Percentiles rank a stretch among this genome's conserved stretches.
Conservation (phyloP, 192 early-diverging fungal species). For the Coemansia sp. region DNA sequence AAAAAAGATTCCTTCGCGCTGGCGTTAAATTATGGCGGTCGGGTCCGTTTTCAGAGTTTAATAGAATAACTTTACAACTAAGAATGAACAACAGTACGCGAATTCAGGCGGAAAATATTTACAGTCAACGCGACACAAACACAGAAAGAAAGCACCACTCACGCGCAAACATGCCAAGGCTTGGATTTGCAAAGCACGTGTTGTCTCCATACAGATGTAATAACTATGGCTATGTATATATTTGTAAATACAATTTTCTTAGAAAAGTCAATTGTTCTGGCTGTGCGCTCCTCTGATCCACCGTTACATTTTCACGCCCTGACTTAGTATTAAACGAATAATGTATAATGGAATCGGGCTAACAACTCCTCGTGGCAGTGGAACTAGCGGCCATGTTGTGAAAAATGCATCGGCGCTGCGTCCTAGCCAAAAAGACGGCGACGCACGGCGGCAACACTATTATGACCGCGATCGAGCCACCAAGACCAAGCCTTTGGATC, state of each 20-base stretch:
- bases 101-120: neutral
- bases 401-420: slow-evolving; percentile 79
- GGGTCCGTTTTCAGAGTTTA: neutral
- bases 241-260: neutral
- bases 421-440: slow-evolving; percentile 60
- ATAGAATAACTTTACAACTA: neutral
- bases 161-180: neutral
- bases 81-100: neutral
- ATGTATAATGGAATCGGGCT: slow-evolving; percentile 86
- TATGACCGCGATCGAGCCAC: slow-evolving; percentile 48
- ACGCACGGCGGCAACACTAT: neutral
- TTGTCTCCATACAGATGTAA: neutral
- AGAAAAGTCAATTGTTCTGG: neutral
- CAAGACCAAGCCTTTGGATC: slow-evolving; percentile 35
- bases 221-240: neutral
- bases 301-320: neutral
- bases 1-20: neutral
- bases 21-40: neutral
- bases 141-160: neutral
- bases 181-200: neutral
- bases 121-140: neutral
- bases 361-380: slow-evolving; percentile 74
- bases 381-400: slow-evolving; percentile 96
- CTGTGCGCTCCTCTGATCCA: neutral
- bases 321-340: neutral